Percentiles rank a stretch among this genome's conserved stretches.
These are phyloP conservation scores for Syzygium grande DNA, from an alignment of 345 rosid species.

Conservation along the genomic window DNA sequence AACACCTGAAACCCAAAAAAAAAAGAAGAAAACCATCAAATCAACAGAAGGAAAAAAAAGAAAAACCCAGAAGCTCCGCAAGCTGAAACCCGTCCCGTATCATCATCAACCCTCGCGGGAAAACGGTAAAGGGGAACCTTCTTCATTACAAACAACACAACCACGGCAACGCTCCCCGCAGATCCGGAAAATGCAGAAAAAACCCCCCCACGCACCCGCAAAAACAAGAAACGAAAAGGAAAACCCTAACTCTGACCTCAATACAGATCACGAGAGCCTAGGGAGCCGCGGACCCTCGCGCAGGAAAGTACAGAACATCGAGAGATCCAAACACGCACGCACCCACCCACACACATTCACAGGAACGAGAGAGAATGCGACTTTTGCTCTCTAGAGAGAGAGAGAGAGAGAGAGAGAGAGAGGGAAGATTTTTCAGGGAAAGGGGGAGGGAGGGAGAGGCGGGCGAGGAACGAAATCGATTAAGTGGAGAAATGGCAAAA, in stretches of 20 bases:
- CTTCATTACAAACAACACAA: neutral
- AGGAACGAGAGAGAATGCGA: neutral
- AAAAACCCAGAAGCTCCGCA: neutral
- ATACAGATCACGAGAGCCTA: neutral
- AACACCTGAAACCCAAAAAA: conserved; percentile 21
- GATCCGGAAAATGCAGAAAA: neutral
- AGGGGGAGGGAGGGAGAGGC: neutral
- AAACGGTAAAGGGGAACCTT: neutral
- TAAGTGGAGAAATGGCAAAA: conserved; percentile 20
- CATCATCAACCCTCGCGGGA: neutral
- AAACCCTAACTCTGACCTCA: conserved; percentile 12
- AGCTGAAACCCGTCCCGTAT: neutral
- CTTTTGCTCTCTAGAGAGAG: neutral
- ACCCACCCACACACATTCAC: neutral
- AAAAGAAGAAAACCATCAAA: neutral
- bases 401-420: neutral
- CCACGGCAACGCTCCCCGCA: neutral
- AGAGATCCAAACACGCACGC: neutral
- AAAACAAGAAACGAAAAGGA: neutral
- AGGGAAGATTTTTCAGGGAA: neutral
- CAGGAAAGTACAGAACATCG: conserved; percentile 2
- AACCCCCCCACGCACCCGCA: neutral
- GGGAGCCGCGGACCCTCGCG: neutral
- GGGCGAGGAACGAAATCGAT: neutral
- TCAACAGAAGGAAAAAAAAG: neutral